These are phyloP conservation scores for Paspalum vaginatum DNA, from an alignment of 176 grass and related monocot species.

Conservation along the genomic window DNA sequence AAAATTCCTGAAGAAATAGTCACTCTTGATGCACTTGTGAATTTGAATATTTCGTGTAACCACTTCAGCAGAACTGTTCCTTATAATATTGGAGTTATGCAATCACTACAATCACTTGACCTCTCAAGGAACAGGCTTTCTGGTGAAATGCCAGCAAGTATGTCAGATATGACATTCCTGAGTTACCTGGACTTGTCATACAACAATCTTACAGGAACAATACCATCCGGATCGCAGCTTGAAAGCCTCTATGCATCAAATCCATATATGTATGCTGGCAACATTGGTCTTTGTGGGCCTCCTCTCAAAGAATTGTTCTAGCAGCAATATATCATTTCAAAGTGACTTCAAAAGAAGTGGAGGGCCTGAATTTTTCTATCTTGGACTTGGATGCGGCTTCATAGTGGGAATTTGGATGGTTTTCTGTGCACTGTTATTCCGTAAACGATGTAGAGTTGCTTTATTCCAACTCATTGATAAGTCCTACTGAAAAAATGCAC, in stretches of 20 bases:
- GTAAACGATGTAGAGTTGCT: slow-evolving; percentile 9
- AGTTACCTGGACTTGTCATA: slow-evolving; percentile 35
- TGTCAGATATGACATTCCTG: slow-evolving; percentile 36
- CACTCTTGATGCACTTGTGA: background rate
- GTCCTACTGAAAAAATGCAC: too few species aligned
- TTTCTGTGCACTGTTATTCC: slow-evolving; percentile 1
- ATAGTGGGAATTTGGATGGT: background rate
- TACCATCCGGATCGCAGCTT: background rate
- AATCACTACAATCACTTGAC: slow-evolving; percentile 41
- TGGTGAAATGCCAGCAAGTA: background rate
- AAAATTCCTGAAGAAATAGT: slow-evolving; percentile 29
- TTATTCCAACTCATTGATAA: slow-evolving; percentile 1
- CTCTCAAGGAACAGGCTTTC: slow-evolving; percentile 43
- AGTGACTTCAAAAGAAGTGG: background rate
- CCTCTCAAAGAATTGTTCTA: background rate
- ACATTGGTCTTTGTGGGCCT: background rate
- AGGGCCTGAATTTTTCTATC: background rate
- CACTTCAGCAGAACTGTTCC: background rate
- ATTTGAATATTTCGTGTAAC: slow-evolving; percentile 38
- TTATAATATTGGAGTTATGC: background rate
- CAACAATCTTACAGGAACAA: slow-evolving; percentile 35
- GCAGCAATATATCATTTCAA: background rate
- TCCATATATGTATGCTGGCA: background rate
- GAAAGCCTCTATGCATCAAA: background rate
- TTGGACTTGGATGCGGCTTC: background rate